Evolutionary conservation across 2,329 filamentous ascomycete genomes (phyloP).

Genomic region (Paradendryphiella salina): DNA sequence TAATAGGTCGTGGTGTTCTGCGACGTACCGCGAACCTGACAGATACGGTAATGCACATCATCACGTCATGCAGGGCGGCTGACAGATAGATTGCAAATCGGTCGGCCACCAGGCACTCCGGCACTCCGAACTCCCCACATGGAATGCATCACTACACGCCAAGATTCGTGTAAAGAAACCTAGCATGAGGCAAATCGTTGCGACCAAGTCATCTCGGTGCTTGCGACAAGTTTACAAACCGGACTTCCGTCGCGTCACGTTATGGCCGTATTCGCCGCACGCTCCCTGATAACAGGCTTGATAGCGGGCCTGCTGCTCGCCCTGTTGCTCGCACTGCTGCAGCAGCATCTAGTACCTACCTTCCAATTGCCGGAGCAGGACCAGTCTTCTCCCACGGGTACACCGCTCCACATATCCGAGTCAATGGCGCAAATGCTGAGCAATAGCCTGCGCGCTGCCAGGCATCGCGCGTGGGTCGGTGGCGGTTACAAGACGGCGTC

Average conservation of each 20-base stretch:
- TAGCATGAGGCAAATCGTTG: not conserved
- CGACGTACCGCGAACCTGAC: too few relatives aligned
- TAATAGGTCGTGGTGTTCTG: too few relatives aligned
- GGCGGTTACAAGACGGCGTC: conserved; percentile 25
- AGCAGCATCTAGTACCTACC: conserved; percentile 27
- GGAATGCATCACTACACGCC: not conserved
- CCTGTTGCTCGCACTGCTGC: conserved; percentile 28
- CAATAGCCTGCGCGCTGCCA: conserved; percentile 40
- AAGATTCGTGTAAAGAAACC: not conserved
- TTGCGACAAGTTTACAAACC: conserved; percentile 7
- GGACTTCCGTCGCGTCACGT: conserved; percentile 12
- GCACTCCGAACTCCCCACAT: not conserved
- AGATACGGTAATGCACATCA: conserved; percentile 1
- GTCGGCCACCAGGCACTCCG: not conserved
- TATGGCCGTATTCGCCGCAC: conserved; percentile 21
- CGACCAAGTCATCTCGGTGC: not conserved
- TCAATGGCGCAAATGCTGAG: conserved; percentile 41
- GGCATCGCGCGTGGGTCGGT: conserved; percentile 20
- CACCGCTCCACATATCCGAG: conserved; percentile 10
- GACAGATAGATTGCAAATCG: conserved; percentile 11
- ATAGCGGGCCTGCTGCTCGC: conserved; percentile 35
- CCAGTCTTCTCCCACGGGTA: conserved; percentile 15
- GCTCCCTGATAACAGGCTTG: conserved; percentile 30
- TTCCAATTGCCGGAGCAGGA: conserved; percentile 23
- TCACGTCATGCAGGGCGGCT: not conserved